phyloP scores from a whole-genome alignment of 2,329 filamentous ascomycete species.

The Chrysosporium queenslandicum region DNA sequence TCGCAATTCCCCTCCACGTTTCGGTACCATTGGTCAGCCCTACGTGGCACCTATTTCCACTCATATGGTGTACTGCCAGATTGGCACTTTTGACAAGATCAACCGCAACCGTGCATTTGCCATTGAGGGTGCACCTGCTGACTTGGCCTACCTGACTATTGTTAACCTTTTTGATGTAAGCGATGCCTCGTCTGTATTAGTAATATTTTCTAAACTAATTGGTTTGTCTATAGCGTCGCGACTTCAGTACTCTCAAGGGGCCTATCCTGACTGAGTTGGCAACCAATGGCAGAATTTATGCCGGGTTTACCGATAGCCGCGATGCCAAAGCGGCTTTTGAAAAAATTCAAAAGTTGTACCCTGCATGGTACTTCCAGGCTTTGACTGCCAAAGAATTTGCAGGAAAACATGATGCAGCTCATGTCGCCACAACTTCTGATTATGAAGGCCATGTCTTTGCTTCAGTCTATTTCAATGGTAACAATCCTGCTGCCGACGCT shows the following conservation, averaged over 20 bases:
- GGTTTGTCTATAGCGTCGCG: slow-evolving; percentile 23
- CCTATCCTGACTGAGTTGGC: slow-evolving; percentile 31
- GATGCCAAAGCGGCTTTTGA: slow-evolving; percentile 47
- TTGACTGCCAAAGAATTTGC: slow-evolving; percentile 40
- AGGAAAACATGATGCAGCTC: slow-evolving; percentile 27
- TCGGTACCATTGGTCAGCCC: slow-evolving; percentile 21
- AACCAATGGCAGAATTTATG: slow-evolving; percentile 39
- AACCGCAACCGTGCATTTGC: slow-evolving; percentile 26
- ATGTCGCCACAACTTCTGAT: slow-evolving; percentile 28
- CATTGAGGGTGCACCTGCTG: slow-evolving; percentile 26
- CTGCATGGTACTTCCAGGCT: slow-evolving; percentile 42
- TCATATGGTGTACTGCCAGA: slow-evolving; percentile 14
- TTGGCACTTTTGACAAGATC: slow-evolving; percentile 22
- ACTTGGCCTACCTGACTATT: slow-evolving; percentile 28
- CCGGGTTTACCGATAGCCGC: slow-evolving; percentile 52
- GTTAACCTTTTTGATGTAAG: slow-evolving; percentile 34
- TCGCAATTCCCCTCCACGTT: slow-evolving; percentile 17
- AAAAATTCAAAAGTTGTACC: slow-evolving; percentile 37
- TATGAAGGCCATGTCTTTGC: slow-evolving; percentile 50
- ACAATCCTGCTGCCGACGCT: slow-evolving; percentile 23
- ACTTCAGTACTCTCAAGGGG: slow-evolving; percentile 31
- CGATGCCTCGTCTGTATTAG: neutral
- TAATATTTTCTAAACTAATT: slow-evolving; percentile 13
- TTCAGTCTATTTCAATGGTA: slow-evolving; percentile 36
- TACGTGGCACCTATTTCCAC: slow-evolving; percentile 14